Evolutionary conservation across 176 grass and related monocot species (phyloP).

Genomic region (Tillandsia fasciculata): DNA sequence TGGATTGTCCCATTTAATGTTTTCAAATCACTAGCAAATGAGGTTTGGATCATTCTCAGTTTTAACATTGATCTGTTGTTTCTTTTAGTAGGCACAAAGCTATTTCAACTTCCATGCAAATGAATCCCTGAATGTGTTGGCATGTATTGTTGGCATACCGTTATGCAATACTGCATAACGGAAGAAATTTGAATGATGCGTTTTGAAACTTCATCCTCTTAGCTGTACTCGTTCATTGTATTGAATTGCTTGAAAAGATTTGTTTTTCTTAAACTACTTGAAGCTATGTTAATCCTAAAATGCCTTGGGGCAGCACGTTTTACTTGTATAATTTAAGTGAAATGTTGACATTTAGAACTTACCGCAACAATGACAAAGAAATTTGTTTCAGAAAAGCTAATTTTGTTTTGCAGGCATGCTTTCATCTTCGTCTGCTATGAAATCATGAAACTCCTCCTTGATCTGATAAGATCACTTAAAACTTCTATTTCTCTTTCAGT

Average conservation of each 20-base stretch:
- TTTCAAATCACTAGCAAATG: slow-evolving; percentile 84
- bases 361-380: too few relatives aligned
- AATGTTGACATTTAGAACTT: too few relatives aligned
- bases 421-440: too few relatives aligned
- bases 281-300: neutral
- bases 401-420: too few relatives aligned
- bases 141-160: neutral
- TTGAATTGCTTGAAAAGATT: neutral
- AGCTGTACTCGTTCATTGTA: neutral
- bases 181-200: too few relatives aligned
- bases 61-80: neutral
- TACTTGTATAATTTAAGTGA: too few relatives aligned
- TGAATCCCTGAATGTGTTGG: neutral
- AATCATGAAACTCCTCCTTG: too few relatives aligned
- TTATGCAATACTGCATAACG: too few relatives aligned
- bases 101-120: neutral
- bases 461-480: slow-evolving; percentile 14
- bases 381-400: too few relatives aligned
- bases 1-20: slow-evolving; percentile 93
- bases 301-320: neutral
- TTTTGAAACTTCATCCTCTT: too few relatives aligned
- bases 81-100: neutral
- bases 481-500: slow-evolving; percentile 35
- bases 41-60: slow-evolving; percentile 38
- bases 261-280: neutral